These are phyloP conservation scores for Raddia distichophylla DNA, from an alignment of 176 grass and related monocot species.

Conservation along the genomic window DNA sequence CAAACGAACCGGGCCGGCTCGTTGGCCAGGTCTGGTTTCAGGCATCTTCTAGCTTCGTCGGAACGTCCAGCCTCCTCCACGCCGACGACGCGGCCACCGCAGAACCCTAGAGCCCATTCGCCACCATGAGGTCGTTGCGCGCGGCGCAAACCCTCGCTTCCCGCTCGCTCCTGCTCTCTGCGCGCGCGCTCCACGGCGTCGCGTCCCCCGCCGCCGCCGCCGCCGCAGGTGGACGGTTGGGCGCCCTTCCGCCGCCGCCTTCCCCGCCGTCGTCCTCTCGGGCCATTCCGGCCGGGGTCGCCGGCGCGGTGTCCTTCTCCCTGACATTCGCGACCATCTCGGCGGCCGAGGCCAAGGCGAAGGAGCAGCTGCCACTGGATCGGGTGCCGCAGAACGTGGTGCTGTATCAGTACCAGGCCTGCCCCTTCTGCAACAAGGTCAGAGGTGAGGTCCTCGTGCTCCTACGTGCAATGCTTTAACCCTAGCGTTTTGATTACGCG, in stretches of 20 bases:
- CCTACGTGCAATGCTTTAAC: neutral
- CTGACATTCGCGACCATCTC: slow-evolving; percentile 67
- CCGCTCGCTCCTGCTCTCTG: slow-evolving; percentile 52
- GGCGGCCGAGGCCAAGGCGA: slow-evolving; percentile 62
- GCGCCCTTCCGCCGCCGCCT: slow-evolving; percentile 16
- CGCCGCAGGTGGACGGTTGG: slow-evolving; percentile 2
- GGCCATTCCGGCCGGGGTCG: slow-evolving; percentile 52
- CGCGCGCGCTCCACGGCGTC: slow-evolving; percentile 30
- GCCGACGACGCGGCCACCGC: slow-evolving; percentile 10
- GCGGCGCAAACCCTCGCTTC: slow-evolving; percentile 45
- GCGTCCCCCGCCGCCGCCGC: slow-evolving; percentile 21
- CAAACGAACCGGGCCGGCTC: too few species aligned
- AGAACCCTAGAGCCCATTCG: neutral
- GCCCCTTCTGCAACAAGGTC: slow-evolving; percentile 99
- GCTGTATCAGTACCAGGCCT: slow-evolving; percentile 95
- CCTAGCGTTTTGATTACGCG: neutral
- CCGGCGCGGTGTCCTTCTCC: slow-evolving; percentile 78
- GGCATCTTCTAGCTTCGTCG: slow-evolving; percentile 15
- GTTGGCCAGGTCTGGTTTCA: neutral
- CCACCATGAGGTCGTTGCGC: slow-evolving; percentile 55
- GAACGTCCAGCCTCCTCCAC: neutral
- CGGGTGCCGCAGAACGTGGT: slow-evolving; percentile 73
- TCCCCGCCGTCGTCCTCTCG: slow-evolving; percentile 21
- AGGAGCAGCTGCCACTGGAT: slow-evolving; percentile 61
- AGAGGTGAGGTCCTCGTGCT: slow-evolving; percentile 58